Evolutionary conservation across 352 stramenopile genomes (phyloP).

Genomic region (Elongisporangium undulatum): DNA sequence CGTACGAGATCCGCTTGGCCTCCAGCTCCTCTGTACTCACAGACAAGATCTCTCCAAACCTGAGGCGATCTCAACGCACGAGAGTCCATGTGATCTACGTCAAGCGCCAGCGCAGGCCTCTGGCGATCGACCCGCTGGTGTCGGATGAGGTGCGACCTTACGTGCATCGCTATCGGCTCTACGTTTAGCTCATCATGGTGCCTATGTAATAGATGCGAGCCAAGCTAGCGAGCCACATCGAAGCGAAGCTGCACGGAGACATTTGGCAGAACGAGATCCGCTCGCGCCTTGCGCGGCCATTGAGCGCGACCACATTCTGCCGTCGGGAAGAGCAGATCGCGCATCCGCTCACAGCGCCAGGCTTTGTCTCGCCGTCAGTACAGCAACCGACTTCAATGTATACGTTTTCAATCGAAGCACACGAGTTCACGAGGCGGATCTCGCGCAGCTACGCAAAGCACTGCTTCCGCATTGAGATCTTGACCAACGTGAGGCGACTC

Average conservation of each 20-base stretch:
- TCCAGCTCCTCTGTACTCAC: not conserved
- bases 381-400: too few relatives aligned
- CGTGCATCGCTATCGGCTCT: not conserved
- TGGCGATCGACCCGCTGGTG: conserved; percentile 16
- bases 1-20: not conserved
- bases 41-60: not conserved
- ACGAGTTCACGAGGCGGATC: conserved; percentile 19
- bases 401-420: conserved; percentile 36
- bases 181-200: not conserved
- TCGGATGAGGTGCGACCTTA: conserved; percentile 15
- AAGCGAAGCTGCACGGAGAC: conserved; percentile 34
- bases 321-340: conserved; percentile 31
- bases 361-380: conserved; percentile 10
- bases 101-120: not conserved
- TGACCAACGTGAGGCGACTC: conserved; percentile 13
- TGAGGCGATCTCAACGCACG: not conserved
- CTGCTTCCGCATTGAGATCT: conserved; percentile 21
- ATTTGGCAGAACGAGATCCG: conserved; percentile 57
- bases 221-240: conserved; percentile 28
- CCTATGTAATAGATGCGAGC: conserved; percentile 27
- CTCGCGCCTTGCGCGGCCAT: conserved; percentile 36
- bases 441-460: conserved; percentile 15
- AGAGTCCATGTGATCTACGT: not conserved
- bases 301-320: conserved; percentile 45
- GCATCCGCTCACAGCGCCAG: conserved; percentile 21